Evolutionary conservation across 768 basidiomycete species (phyloP).

Genomic region (Clavulina sp.): DNA sequence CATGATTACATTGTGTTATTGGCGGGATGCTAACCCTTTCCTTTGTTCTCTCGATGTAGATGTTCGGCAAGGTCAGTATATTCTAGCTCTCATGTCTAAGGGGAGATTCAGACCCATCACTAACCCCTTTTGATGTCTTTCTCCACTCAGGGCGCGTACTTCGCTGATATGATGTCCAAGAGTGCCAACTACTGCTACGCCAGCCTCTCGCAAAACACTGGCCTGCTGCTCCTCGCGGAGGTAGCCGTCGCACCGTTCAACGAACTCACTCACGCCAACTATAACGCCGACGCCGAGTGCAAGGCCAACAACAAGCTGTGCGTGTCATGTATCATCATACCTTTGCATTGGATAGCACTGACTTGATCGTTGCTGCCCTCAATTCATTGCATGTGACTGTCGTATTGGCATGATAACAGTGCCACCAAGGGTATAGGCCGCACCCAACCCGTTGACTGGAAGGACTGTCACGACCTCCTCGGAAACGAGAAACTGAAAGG

Average conservation of each 20-base stretch:
- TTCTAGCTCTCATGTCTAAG: conserved; percentile 46
- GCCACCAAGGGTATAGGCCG: conserved; percentile 38
- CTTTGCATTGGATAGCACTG: background rate
- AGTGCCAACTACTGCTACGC: conserved; percentile 39
- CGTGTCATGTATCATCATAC: conserved; percentile 8
- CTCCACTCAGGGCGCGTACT: conserved; percentile 2
- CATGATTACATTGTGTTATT: conserved; percentile 24
- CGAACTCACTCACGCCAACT: conserved; percentile 30
- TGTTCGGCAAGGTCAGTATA: conserved; percentile 59
- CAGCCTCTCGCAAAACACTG: conserved; percentile 20
- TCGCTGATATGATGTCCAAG: conserved; percentile 42
- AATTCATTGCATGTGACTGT: background rate
- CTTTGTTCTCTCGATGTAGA: conserved; percentile 20
- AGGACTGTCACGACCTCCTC: conserved; percentile 37
- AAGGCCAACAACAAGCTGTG: conserved; percentile 25
- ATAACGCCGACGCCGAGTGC: conserved; percentile 33
- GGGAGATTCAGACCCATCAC: background rate
- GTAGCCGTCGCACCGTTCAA: conserved; percentile 39
- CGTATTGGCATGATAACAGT: conserved; percentile 16
- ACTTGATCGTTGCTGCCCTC: background rate
- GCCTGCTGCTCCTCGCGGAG: conserved; percentile 43
- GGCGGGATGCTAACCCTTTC: background rate
- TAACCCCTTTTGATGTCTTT: background rate
- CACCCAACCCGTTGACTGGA: conserved; percentile 36
- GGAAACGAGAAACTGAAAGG: conserved; percentile 33